Conservation (phyloP, 2,329 filamentous ascomycete genomes). For the Colletotrichum euphorbiae region DNA sequence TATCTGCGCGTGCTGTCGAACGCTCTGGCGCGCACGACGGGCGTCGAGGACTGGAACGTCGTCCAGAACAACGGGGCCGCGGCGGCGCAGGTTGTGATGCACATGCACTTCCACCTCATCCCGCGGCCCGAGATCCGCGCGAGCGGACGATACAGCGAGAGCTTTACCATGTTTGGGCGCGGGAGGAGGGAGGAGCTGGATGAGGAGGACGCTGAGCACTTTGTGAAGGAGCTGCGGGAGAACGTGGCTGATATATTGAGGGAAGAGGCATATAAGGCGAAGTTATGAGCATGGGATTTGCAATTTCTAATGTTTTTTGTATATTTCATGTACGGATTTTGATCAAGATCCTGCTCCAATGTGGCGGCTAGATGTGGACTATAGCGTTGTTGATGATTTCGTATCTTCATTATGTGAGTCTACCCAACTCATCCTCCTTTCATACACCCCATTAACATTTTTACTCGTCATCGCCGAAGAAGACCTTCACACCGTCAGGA, state of each 20-base stretch:
- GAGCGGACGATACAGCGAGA: conserved; percentile 65
- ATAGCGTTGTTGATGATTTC: conserved; percentile 22
- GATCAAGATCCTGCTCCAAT: conserved; percentile 15
- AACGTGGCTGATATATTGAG: conserved; percentile 61
- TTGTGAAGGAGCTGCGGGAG: conserved; percentile 68
- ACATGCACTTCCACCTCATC: conserved; percentile 96
- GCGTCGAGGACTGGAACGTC: conserved; percentile 90
- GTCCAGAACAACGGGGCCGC: conserved; percentile 95
- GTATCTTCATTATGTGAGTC: conserved; percentile 32
- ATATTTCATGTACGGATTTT: conserved; percentile 30
- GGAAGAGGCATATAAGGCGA: conserved; percentile 47
- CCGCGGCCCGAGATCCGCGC: conserved; percentile 78
- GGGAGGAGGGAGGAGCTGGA: conserved; percentile 80
- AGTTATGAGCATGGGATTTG: conserved; percentile 48
- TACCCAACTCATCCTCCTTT: conserved; percentile 8
- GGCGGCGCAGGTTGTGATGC: conserved; percentile 91
- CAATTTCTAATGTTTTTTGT: conserved; percentile 15
- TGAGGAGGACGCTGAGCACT: conserved; percentile 74
- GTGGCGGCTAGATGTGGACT: conserved; percentile 16
- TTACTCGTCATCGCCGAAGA: conserved; percentile 86
- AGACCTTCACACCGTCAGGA: conserved; percentile 74
- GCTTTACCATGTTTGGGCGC: conserved; percentile 86
- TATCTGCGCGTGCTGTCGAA: conserved; percentile 79
- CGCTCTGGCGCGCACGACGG: conserved; percentile 76
- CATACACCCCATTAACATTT: conserved; percentile 44